A percentile compares a stretch with the other conserved stretches of the same genome.
phyloP scores from a whole-genome alignment of 345 rosid genomes.

The Aurinia saxatilis region DNA sequence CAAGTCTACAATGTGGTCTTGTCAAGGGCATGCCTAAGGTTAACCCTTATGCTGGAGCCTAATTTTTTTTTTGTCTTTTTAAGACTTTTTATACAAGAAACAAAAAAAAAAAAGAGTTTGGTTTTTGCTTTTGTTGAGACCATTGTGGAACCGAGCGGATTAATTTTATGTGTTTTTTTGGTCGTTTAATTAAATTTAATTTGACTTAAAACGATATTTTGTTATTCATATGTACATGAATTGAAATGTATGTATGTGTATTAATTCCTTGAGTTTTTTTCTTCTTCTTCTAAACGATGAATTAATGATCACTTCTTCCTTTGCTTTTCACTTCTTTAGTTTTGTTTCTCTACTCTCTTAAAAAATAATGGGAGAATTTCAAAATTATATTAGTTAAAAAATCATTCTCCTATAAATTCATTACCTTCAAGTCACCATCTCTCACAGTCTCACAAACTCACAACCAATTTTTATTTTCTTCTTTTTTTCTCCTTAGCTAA shows the following conservation, averaged over 20 bases:
- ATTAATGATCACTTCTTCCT: neutral
- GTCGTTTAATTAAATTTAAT: slow-evolving; percentile 16
- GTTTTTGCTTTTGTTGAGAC: slow-evolving; percentile 12
- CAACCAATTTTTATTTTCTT: no score
- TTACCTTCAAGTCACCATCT: no score
- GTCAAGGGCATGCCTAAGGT: slow-evolving; percentile 45
- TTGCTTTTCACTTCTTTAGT: neutral
- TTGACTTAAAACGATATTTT: neutral
- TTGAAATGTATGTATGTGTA: slow-evolving; percentile 11
- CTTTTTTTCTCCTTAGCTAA: no score
- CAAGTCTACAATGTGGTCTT: slow-evolving; percentile 48
- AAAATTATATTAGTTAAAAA: no score
- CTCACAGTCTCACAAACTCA: no score
- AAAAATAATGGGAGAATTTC: no score
- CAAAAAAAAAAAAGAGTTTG: neutral
- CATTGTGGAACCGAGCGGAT: slow-evolving; percentile 10
- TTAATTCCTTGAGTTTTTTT: neutral
- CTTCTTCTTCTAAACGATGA: neutral
- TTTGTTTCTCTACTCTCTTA: neutral
- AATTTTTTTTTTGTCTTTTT: neutral
- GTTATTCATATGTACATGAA: slow-evolving; percentile 12
- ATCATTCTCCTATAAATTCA: no score
- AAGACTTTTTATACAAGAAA: neutral
- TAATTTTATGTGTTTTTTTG: slow-evolving; percentile 8
- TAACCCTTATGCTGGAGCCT: slow-evolving; percentile 45